Evolutionary conservation across 73 alveolate species (phyloP).

Genomic region (Tetrahymena borealis): DNA sequence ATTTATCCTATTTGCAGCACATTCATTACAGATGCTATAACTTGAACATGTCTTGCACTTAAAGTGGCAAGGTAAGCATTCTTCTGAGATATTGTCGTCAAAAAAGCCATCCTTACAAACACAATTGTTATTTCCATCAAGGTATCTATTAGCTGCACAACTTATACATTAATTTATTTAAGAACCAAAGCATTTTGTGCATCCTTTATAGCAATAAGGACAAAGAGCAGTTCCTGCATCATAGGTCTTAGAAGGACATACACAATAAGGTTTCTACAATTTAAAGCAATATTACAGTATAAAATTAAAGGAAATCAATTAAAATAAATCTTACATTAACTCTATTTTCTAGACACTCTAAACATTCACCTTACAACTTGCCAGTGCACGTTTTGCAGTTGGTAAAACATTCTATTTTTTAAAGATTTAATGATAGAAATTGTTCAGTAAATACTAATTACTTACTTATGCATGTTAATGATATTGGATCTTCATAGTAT

Average conservation of each 20-base stretch:
- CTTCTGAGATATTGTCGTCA: background rate
- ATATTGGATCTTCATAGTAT: background rate
- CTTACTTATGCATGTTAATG: background rate
- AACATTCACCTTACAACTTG: background rate
- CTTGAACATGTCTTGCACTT: background rate
- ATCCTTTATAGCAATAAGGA: background rate
- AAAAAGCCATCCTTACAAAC: background rate
- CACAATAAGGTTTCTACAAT: background rate
- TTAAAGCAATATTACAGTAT: background rate
- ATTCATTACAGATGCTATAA: background rate
- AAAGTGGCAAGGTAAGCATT: background rate
- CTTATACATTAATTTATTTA: background rate
- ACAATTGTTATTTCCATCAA: background rate
- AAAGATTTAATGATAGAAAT: background rate
- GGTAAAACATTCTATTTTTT: background rate
- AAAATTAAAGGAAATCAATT: background rate
- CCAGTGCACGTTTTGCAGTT: background rate
- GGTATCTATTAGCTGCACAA: background rate
- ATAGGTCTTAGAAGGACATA: background rate
- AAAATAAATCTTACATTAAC: background rate
- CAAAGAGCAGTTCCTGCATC: background rate
- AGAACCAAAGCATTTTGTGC: background rate
- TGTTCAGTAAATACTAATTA: background rate
- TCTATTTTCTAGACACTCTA: background rate
- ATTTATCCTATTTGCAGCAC: background rate